Evolutionary conservation across 1,284 basidiomycete genomes (phyloP).

Genomic region (Leccinum solheimii): DNA sequence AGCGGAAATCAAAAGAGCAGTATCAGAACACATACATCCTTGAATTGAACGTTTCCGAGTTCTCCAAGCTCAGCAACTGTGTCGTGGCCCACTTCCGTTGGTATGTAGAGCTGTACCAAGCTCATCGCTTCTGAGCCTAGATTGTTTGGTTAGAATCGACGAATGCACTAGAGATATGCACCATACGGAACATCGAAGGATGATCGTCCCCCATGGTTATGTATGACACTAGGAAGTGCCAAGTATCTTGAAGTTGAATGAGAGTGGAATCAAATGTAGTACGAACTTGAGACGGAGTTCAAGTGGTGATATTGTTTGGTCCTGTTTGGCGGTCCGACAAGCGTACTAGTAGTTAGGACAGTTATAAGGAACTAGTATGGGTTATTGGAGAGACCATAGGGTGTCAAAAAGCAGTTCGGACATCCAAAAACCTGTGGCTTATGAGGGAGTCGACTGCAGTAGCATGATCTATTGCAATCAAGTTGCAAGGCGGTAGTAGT

Average conservation of each 20-base stretch:
- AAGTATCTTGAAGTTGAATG: constrained; percentile 1
- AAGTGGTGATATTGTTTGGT: constrained; percentile 18
- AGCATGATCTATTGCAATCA: background rate
- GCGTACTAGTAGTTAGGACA: background rate
- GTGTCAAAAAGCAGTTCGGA: no score
- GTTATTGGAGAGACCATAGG: no score
- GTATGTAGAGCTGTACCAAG: constrained; percentile 97
- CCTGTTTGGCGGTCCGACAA: constrained; percentile 22
- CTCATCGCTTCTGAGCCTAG: constrained; percentile 95
- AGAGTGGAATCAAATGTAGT: background rate
- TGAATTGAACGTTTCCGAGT: constrained; percentile 96
- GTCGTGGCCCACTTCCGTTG: constrained; percentile 96
- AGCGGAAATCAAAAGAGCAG: background rate
- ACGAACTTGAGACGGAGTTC: background rate
- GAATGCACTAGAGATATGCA: background rate
- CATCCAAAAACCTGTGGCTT: no score
- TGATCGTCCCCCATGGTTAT: constrained; percentile 68
- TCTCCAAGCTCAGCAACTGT: constrained; percentile 95
- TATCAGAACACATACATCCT: constrained; percentile 69
- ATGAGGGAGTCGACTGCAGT: no score
- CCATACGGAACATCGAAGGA: constrained; percentile 80
- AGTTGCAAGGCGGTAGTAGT: background rate
- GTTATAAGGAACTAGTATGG: no score
- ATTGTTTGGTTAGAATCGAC: constrained; percentile 7
- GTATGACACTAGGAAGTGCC: constrained; percentile 1